Evolutionary conservation across 345 rosid genomes (phyloP), one percentile per base, ranked within the genome.

Genomic region (Gossypium turneri): DNA sequence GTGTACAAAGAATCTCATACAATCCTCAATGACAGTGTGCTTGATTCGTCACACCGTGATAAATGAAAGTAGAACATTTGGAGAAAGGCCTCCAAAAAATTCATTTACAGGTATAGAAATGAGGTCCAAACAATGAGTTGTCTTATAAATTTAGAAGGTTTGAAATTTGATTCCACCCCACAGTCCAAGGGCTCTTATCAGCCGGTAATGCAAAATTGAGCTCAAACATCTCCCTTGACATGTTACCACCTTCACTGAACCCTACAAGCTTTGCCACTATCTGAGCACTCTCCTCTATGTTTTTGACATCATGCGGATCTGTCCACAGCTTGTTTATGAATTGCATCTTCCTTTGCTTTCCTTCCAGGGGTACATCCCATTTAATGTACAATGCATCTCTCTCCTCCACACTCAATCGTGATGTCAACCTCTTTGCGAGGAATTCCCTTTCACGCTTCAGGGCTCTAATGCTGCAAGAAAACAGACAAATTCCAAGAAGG

Each of bases 161-260:
- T 60, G 98, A 90, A 74, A 96, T 88, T 63, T 77, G 94, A 85
- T 96, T 92, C 99, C 99, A 96, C 41, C 93, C 98, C 84, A 86
- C 87, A 44, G 85, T 83, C 99, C 99, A 93, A 1, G 94, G 86
- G 73, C 97, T 92, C 81, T 82, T 96, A 60, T 93, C 99, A 0
- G 90, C 67, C 56, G 99, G 99, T 56, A 90, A 79, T 1, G 93
- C 97, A 72, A 95, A 91, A 74, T 95, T 95, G 80, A 95, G 99
- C 84, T 95, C 97, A 78, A 95, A 95, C 99, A 95, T 95, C 88
- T 93, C 99, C 82, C 92, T 96, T 10, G 99, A 87, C 77, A 96
- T 84, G 81, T 90, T 90, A 10, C 97, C 98, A n/a, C 91, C 87
- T 82, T 88, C 97, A 25, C 91, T 82, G 82, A 93, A 89, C 61